Evolutionary conservation across 1,284 basidiomycete genomes (phyloP).

Genomic region (Violaceomyces palustris): DNA sequence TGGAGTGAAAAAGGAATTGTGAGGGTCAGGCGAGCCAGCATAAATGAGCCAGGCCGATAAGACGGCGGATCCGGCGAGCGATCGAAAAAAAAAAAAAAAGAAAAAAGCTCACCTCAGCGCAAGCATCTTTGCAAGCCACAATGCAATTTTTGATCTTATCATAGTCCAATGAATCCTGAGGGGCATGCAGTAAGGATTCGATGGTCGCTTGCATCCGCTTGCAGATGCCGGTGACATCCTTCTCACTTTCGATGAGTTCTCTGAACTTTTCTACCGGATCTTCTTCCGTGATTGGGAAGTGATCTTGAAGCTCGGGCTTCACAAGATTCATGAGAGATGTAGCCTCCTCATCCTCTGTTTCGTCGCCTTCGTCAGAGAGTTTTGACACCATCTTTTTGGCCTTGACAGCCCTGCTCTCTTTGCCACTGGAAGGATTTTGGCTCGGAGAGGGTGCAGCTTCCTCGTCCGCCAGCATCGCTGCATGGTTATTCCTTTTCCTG

Average conservation of each 20-base stretch:
- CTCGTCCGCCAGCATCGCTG: conserved; percentile 11
- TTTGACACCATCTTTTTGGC: neutral
- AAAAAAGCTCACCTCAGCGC: conserved; percentile 5
- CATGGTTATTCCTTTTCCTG: conserved; percentile 16
- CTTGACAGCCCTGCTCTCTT: conserved; percentile 3
- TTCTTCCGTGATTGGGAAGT: neutral
- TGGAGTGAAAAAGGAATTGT: too few relatives aligned
- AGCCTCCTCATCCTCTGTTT: conserved; percentile 12
- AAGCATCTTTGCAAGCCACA: conserved; percentile 12
- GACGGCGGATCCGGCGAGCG: neutral
- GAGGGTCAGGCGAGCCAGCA: too few relatives aligned
- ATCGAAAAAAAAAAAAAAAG: neutral
- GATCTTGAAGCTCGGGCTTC: neutral
- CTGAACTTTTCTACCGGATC: conserved; percentile 19
- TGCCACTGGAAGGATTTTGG: neutral
- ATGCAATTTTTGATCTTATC: conserved; percentile 6
- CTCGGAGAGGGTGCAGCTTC: neutral
- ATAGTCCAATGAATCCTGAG: too few relatives aligned
- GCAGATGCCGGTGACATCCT: conserved; percentile 25
- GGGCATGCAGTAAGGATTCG: conserved; percentile 8
- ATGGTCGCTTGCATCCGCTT: conserved; percentile 22
- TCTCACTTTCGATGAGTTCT: conserved; percentile 14
- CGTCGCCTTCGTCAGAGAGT: conserved; percentile 1
- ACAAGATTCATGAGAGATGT: neutral
- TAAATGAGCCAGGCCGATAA: neutral